A percentile compares a stretch with the other conserved stretches of the same genome.
Evolutionary conservation across 2,329 filamentous ascomycete species (phyloP).

Genomic region (Clarireedia monteithiana): DNA sequence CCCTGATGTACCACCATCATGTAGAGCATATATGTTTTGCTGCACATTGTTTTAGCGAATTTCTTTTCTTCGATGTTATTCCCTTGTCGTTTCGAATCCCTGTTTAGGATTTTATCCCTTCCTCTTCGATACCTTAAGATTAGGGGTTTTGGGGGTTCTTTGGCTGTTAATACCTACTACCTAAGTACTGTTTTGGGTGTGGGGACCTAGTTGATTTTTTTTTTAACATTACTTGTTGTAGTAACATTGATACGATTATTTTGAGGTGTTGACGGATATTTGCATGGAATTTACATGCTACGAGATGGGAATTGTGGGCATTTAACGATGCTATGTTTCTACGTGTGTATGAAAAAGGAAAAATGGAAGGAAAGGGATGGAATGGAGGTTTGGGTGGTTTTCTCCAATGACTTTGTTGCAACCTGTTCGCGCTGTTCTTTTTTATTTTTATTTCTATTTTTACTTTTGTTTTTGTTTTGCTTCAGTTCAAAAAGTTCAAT

Average conservation of each 20-base stretch:
- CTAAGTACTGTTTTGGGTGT: not conserved
- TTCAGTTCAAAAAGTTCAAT: not conserved
- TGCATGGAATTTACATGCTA: conserved; percentile 1
- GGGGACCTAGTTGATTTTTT: not conserved
- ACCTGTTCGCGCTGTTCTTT: too few relatives aligned
- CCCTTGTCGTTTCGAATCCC: not conserved
- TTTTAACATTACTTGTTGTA: not conserved
- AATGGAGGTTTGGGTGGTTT: not conserved
- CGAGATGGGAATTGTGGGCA: not conserved
- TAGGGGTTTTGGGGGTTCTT: not conserved
- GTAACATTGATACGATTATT: not conserved
- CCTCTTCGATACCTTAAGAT: not conserved
- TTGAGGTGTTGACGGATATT: conserved; percentile 6
- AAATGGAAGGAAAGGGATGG: not conserved
- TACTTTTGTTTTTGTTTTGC: not conserved
- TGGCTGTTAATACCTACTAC: not conserved
- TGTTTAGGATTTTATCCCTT: not conserved
- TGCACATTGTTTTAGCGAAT: not conserved
- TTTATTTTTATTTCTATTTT: not conserved
- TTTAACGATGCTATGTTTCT: conserved; percentile 7
- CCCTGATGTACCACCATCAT: not conserved
- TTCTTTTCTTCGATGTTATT: not conserved
- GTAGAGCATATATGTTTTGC: conserved; percentile 3
- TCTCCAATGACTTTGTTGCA: not conserved
- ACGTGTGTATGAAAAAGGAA: conserved; percentile 2